Percentiles rank a stretch among this genome's conserved stretches.
These are phyloP conservation scores for Yamadazyma spencermartinsiae DNA, from an alignment of 1,139 yeast genomes.

Conservation along the genomic window DNA sequence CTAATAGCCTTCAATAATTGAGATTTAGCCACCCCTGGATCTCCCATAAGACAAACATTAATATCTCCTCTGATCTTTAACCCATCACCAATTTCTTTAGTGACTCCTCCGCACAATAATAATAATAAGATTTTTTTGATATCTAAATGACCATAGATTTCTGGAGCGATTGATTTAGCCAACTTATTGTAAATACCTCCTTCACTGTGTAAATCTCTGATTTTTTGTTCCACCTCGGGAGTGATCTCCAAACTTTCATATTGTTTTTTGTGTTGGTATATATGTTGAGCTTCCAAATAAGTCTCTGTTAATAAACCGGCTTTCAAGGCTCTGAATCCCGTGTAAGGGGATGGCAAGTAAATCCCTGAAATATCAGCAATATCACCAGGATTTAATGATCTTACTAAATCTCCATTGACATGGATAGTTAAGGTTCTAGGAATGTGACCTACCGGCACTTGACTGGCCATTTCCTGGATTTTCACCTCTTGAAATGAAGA, in stretches of 20 bases:
- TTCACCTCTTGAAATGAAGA: constrained; percentile 93
- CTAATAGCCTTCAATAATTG: constrained; percentile 90
- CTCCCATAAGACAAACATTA: constrained; percentile 97
- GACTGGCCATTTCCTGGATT: constrained; percentile 91
- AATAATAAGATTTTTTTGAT: constrained; percentile 87
- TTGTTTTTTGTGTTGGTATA: constrained; percentile 85
- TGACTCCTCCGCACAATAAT: constrained; percentile 91
- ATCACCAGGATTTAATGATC: constrained; percentile 92
- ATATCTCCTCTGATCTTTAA: constrained; percentile 97
- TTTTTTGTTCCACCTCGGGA: constrained; percentile 53
- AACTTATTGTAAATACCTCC: constrained; percentile 79
- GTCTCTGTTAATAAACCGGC: constrained; percentile 96
- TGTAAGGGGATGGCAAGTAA: constrained; percentile 90
- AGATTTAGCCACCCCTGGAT: constrained; percentile 99
- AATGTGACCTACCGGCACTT: constrained; percentile 97
- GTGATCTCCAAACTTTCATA: constrained; percentile 69
- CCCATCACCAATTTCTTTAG: constrained; percentile 94
- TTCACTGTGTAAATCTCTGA: constrained; percentile 48
- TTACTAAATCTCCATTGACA: constrained; percentile 85
- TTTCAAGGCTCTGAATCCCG: constrained; percentile 87
- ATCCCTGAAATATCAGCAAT: constrained; percentile 91
- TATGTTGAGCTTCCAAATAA: constrained; percentile 82
- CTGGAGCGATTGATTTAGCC: constrained; percentile 94
- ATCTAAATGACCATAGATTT: constrained; percentile 91
- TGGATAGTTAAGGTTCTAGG: constrained; percentile 86